These are phyloP conservation scores for Dispira parvispora DNA, from an alignment of 192 early-diverging fungal genomes.

Conservation along the genomic window DNA sequence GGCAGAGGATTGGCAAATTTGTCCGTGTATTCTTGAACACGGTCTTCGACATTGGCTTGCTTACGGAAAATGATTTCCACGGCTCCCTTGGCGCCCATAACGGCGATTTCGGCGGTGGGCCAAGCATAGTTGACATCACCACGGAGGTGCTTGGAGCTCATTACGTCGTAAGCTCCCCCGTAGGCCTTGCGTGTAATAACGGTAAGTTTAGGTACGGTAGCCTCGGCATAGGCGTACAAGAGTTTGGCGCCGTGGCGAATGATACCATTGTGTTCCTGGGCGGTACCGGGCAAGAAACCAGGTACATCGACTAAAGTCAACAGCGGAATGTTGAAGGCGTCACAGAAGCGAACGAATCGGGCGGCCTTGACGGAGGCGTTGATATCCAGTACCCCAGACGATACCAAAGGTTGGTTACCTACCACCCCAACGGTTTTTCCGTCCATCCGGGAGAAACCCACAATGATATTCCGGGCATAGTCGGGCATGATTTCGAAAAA, in stretches of 20 bases:
- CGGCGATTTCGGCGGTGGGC: slow-evolving; percentile 96
- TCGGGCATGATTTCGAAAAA: slow-evolving; percentile 90
- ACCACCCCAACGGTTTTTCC: slow-evolving; percentile 78
- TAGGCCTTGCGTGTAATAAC: slow-evolving; percentile 93
- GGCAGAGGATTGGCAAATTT: slow-evolving; percentile 91
- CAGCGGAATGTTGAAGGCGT: slow-evolving; percentile 90
- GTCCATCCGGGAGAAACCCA: slow-evolving; percentile 73
- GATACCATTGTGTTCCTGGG: slow-evolving; percentile 90
- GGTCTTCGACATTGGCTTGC: slow-evolving; percentile 27
- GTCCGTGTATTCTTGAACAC: slow-evolving; percentile 56
- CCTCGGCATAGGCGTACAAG: slow-evolving; percentile 90
- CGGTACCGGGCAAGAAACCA: slow-evolving; percentile 86
- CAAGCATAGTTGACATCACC: slow-evolving; percentile 86
- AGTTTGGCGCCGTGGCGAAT: slow-evolving; percentile 94
- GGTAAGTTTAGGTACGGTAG: slow-evolving; percentile 92
- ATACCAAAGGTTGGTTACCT: slow-evolving; percentile 90
- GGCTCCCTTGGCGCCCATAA: slow-evolving; percentile 96
- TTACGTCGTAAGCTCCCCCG: slow-evolving; percentile 95
- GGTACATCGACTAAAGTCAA: slow-evolving; percentile 93
- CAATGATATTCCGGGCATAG: slow-evolving; percentile 83
- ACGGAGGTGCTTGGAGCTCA: slow-evolving; percentile 89
- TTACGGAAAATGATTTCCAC: slow-evolving; percentile 90
- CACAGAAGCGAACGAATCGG: slow-evolving; percentile 89
- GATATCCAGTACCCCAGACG: slow-evolving; percentile 91
- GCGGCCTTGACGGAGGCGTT: slow-evolving; percentile 90